These are phyloP conservation scores for Globisporangium lucens DNA, from an alignment of 352 stramenopile species.

Conservation along the genomic window DNA sequence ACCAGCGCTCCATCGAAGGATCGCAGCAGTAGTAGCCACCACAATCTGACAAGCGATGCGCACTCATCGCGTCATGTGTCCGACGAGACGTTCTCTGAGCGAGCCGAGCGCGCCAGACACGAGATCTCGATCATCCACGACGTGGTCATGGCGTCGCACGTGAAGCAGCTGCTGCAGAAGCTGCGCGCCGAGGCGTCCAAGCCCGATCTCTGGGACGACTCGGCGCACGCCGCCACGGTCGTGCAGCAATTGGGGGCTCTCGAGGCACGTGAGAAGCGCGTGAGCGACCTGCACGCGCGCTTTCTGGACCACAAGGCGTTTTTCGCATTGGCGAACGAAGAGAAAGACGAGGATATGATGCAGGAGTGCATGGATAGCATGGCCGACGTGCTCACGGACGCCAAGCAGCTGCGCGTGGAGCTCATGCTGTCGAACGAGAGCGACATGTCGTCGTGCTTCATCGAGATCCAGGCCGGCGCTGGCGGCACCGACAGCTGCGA, in stretches of 20 bases:
- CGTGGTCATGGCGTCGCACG: slow-evolving; percentile 34
- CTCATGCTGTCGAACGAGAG: slow-evolving; percentile 55
- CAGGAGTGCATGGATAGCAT: slow-evolving; percentile 49
- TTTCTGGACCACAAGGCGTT: slow-evolving; percentile 71
- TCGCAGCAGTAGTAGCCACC: background rate
- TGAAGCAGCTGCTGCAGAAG: slow-evolving; percentile 33
- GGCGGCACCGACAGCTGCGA: slow-evolving; percentile 95
- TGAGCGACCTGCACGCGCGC: slow-evolving; percentile 32
- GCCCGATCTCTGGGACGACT: slow-evolving; percentile 61
- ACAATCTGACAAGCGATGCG: background rate
- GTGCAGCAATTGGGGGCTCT: slow-evolving; percentile 61
- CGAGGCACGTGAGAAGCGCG: slow-evolving; percentile 41
- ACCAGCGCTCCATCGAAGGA: slow-evolving; percentile 1
- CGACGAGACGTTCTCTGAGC: slow-evolving; percentile 38
- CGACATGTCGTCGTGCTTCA: slow-evolving; percentile 62
- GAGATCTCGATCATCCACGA: slow-evolving; percentile 54
- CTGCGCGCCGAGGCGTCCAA: slow-evolving; percentile 43
- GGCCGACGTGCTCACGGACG: slow-evolving; percentile 29
- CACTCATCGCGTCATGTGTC: background rate
- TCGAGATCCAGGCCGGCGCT: slow-evolving; percentile 80
- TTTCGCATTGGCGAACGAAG: slow-evolving; percentile 54
- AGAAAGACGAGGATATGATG: slow-evolving; percentile 49
- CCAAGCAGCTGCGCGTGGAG: slow-evolving; percentile 57
- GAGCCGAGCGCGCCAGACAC: slow-evolving; percentile 29
- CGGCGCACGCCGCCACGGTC: slow-evolving; percentile 42